Evolutionary conservation across 1,284 basidiomycete genomes (phyloP).

Genomic region (Hypsizygus ulmarius): DNA sequence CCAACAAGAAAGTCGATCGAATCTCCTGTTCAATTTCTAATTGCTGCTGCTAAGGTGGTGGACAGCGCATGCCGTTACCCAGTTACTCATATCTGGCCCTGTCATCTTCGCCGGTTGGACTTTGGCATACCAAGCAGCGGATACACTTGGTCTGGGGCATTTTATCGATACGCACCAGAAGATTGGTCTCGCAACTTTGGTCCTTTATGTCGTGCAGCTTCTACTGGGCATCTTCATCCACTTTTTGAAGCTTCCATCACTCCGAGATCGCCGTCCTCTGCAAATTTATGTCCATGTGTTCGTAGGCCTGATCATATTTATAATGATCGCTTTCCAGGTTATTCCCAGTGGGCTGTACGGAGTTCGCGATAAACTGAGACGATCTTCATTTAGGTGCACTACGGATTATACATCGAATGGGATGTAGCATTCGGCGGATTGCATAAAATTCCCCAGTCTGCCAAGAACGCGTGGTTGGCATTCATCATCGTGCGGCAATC

Average conservation of each 20-base stretch:
- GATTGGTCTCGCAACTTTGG: conserved; percentile 54
- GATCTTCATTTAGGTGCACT: conserved; percentile 38
- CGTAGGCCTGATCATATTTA: conserved; percentile 45
- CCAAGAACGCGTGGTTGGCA: conserved; percentile 48
- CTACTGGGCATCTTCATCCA: conserved; percentile 52
- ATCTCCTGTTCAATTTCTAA: neutral
- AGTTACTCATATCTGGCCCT: conserved; percentile 45
- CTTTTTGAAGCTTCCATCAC: conserved; percentile 41
- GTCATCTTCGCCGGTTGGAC: conserved; percentile 49
- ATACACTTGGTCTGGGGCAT: conserved; percentile 28
- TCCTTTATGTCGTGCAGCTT: conserved; percentile 54
- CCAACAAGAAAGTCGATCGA: conserved; percentile 33
- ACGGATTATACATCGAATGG: conserved; percentile 49
- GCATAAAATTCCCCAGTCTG: conserved; percentile 38
- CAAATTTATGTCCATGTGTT: conserved; percentile 49
- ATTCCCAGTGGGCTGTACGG: neutral
- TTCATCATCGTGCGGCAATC: conserved; percentile 38
- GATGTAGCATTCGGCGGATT: conserved; percentile 30
- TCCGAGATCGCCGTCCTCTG: conserved; percentile 40
- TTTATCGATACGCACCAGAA: conserved; percentile 49
- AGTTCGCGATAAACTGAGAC: neutral
- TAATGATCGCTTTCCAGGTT: conserved; percentile 48
- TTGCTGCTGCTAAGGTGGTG: conserved; percentile 48
- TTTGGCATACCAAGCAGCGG: conserved; percentile 37
- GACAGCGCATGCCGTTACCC: conserved; percentile 44